A percentile compares a stretch with the other conserved stretches of the same genome.
Conservation (phyloP, 208 protist species). For the Vickermania spadyakhi region DNA sequence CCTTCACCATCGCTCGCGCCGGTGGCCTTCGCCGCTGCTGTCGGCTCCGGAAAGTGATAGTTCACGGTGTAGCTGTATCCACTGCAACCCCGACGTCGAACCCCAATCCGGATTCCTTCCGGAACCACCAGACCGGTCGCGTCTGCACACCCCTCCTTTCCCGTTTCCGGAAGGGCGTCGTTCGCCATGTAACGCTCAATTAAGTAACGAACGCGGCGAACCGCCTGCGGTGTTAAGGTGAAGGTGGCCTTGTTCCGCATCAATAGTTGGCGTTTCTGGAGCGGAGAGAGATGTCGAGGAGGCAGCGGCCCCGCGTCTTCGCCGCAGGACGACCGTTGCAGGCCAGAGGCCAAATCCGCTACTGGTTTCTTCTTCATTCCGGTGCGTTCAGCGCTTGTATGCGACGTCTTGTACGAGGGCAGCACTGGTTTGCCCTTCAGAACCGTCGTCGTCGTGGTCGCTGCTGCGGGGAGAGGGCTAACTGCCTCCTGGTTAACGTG, state of each 20-base stretch:
- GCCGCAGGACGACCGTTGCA: slow-evolving; percentile 53
- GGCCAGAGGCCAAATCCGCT: background rate
- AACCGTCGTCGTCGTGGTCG: background rate
- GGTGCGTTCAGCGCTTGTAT: slow-evolving; percentile 31
- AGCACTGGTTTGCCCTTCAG: slow-evolving; percentile 8
- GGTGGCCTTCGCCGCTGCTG: slow-evolving; percentile 3
- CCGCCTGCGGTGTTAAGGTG: slow-evolving; percentile 64
- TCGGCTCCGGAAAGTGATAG: slow-evolving; percentile 51
- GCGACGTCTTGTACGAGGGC: slow-evolving; percentile 68
- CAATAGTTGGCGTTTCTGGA: slow-evolving; percentile 74
- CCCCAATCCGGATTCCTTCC: slow-evolving; percentile 88
- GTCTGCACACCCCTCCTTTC: slow-evolving; percentile 6
- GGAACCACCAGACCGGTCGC: slow-evolving; percentile 2
- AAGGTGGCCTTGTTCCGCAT: slow-evolving; percentile 80
- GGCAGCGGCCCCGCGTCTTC: slow-evolving; percentile 62
- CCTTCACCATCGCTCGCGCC: background rate
- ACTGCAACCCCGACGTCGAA: slow-evolving; percentile 92
- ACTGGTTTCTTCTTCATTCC: background rate
- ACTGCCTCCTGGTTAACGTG: too few relatives aligned
- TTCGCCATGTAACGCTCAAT: slow-evolving; percentile 31
- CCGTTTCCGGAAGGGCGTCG: background rate
- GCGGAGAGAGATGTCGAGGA: slow-evolving; percentile 46
- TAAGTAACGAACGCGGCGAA: slow-evolving; percentile 73
- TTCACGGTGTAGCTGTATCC: slow-evolving; percentile 96
- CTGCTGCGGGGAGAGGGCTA: slow-evolving; percentile 4